Percentiles rank a stretch among this genome's conserved stretches.
These are phyloP conservation scores for Penicillium lividum DNA, from an alignment of 495 filamentous ascomycete species.

Conservation along the genomic window DNA sequence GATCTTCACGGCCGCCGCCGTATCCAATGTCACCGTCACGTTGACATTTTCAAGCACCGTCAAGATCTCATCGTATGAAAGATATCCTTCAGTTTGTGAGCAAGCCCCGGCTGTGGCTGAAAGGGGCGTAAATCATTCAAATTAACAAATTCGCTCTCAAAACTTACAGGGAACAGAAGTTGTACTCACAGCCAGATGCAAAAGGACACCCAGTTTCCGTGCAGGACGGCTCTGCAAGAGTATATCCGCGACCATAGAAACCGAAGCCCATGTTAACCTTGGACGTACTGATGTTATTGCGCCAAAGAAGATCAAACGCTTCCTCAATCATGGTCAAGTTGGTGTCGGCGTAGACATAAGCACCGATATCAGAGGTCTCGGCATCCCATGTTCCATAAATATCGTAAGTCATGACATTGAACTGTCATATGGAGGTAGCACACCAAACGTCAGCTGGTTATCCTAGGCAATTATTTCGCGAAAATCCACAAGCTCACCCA, in stretches of 20 bases:
- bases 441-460: too few species aligned
- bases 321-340: slow-evolving; percentile 36
- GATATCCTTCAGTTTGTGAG: not conserved
- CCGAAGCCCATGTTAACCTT: slow-evolving; percentile 41
- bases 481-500: slow-evolving; percentile 50
- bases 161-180: not conserved
- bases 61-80: not conserved
- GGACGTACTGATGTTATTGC: slow-evolving; percentile 28
- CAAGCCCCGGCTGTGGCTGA: too few species aligned
- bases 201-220: slow-evolving; percentile 19
- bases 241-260: slow-evolving; percentile 41
- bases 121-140: too few species aligned
- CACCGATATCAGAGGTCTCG: slow-evolving; percentile 23
- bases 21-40: too few species aligned
- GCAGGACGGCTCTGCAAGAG: slow-evolving; percentile 34
- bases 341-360: slow-evolving; percentile 28
- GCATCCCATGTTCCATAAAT: slow-evolving; percentile 33
- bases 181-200: too few species aligned
- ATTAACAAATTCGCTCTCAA: too few species aligned
- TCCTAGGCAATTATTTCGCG: slow-evolving; percentile 32
- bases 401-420: slow-evolving; percentile 33
- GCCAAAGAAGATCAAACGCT: slow-evolving; percentile 36
- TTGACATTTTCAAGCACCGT: too few species aligned
- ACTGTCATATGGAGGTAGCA: not conserved
- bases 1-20: not conserved